Base-by-base conservation (phyloP, 2,329 filamentous ascomycete species). In the Stachybotrys chlorohalonatus region DNA sequence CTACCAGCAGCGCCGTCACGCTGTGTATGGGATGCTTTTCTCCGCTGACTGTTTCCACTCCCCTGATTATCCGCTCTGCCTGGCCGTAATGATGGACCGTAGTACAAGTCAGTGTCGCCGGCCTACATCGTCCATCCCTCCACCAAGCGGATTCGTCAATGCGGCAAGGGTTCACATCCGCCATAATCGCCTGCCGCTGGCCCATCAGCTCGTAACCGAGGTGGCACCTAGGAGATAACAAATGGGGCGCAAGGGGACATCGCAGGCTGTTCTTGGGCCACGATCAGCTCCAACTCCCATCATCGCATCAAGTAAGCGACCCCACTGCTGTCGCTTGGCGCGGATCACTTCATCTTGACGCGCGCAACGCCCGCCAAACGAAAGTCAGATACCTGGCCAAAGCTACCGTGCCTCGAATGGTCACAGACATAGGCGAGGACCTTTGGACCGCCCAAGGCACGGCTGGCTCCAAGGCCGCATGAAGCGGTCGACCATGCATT, bases 241-340 rank as follows among this genome's bases (percentile, higher is more conserved):
- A 42, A 42, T 42, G 51, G 51, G 46, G 48, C 32, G 30, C 53
- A 49, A 55, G 36, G 42, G 53, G 45, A 51, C 49, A 31, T 30
- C 49, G 49, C 17, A 24, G 45, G 51, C 46, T 53, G 11, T 39
- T 49, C 49, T 56, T 46, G 53, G 54, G 54, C 55, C 49, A 53
- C 54, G 55, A 51, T 53, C 54, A 30, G 49, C 36, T 55, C 54
- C 54, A 59, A 57, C 53, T 53, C 55, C 55, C 52, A 45, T 53
- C 53, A 36, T 9, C 36, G 13, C 36, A 42, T 9, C 9, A 9
- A 13, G 36, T 42, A 17, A 49, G 47, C 17, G 11, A 13, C 36
- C 36, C 46, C 24, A 24, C 24, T 24, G 16, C 17, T 16, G 46
- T 47, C 46, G 46, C 46, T 47, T 47, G 46, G 46, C 46, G 46